These are phyloP conservation scores for Centaurea solstitialis DNA, from an alignment of 129 eudicot species.

Conservation along the genomic window DNA sequence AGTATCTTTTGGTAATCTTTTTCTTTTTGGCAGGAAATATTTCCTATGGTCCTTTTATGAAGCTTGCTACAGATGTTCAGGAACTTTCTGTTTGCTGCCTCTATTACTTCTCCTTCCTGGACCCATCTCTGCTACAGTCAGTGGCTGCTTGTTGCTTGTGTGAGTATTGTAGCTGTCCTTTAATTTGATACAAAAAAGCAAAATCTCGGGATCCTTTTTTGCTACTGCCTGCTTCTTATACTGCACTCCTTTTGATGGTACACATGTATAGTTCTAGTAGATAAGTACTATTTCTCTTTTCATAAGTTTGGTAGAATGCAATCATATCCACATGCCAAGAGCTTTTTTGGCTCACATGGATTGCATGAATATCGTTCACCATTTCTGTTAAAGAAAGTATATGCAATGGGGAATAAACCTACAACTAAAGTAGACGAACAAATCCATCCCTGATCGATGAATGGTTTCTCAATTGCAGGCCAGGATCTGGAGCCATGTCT, in stretches of 20 bases:
- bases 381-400: background rate
- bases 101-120: constrained; percentile 72
- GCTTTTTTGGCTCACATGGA: too few species aligned
- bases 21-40: constrained; percentile 40
- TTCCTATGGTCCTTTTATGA: constrained; percentile 72
- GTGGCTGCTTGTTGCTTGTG: constrained; percentile 79
- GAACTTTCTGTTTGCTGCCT: constrained; percentile 77
- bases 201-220: background rate
- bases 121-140: constrained; percentile 58
- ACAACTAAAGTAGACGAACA: background rate
- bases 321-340: too few species aligned
- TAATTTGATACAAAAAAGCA: background rate
- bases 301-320: too few species aligned
- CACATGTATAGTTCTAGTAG: too few species aligned
- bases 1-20: constrained; percentile 18
- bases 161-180: constrained; percentile 41
- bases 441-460: background rate
- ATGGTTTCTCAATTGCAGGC: constrained; percentile 42
- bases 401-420: background rate
- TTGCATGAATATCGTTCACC: background rate
- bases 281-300: too few species aligned
- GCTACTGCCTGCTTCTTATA: background rate
- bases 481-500: constrained; percentile 56
- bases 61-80: constrained; percentile 68
- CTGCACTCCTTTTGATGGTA: too few species aligned